Conservation (phyloP, 805 yeast genomes). For the Ogataea henricii region DNA sequence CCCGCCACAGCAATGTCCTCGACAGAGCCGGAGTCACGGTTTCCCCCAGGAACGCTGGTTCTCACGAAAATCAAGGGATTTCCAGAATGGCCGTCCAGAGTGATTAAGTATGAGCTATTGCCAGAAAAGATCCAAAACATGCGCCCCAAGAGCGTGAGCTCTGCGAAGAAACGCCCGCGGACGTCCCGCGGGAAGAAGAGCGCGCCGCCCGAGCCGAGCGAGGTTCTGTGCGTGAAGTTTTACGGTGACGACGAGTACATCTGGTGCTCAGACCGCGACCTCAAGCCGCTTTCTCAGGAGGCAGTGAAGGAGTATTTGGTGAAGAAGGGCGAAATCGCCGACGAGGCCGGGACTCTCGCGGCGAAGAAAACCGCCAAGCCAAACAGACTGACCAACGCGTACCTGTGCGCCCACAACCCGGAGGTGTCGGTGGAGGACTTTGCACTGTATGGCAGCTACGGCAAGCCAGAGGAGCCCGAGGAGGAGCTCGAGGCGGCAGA, state of each 20-base stretch:
- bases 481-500: constrained; percentile 6
- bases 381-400: constrained; percentile 34
- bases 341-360: constrained; percentile 45
- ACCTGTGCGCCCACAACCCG: constrained; percentile 28
- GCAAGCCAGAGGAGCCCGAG: constrained; percentile 22
- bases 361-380: constrained; percentile 49
- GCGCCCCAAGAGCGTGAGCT: constrained; percentile 48
- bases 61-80: constrained; percentile 84
- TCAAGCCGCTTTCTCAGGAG: constrained; percentile 46
- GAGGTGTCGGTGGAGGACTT: constrained; percentile 54
- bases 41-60: constrained; percentile 53
- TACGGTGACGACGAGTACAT: constrained; percentile 72
- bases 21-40: constrained; percentile 5
- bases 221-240: constrained; percentile 55
- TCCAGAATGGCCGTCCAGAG: constrained; percentile 91
- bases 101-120: constrained; percentile 58
- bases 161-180: constrained; percentile 25
- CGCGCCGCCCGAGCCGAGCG: constrained; percentile 31
- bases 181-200: constrained; percentile 17
- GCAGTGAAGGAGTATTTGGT: constrained; percentile 39
- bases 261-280: constrained; percentile 60
- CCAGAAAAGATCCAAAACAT: constrained; percentile 56
- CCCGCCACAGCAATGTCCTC: neutral
- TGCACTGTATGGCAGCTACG: constrained; percentile 43
- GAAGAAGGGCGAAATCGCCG: constrained; percentile 31